Evolutionary conservation across 1,139 yeast species (phyloP), one percentile per base, ranked within the genome.

Genomic region (Zygotorulaspora mrakii): DNA sequence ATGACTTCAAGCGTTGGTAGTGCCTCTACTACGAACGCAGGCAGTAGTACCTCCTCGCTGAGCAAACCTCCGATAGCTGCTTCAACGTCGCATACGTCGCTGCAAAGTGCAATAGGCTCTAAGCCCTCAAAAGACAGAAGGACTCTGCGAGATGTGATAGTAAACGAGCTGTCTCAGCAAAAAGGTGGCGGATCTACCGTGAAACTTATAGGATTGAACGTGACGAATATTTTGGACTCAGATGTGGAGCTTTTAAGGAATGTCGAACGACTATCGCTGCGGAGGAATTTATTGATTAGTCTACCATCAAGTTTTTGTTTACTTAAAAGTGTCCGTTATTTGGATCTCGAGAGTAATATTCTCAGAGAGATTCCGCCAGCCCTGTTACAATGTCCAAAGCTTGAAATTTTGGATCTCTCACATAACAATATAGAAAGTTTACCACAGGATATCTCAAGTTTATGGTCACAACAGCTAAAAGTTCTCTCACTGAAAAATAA

Each of bases 341-440:
- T 85, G 45, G 91, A 85, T 57, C 65, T 85, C 33, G 82, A 83
- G 52, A 70, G 72, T 47, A 85, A 85, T 57, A 59, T 64, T 33
- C 68, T 85, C 30, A 49, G 67, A 2, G 69, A 65, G 35, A 71
- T 85, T 37, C 88, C 94, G 0, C 48, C 55, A 2, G 69, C 70
- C 4, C 51, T 74, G 35, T 46, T 66, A 47, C 55, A 72, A 62
- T 39, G 73, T 71, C 50, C 62, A 53, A 45, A 66, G 6, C 65
- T 85, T 42, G 89, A 82, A 52, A 79, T 80, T 37, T 64, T 85
- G 35, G 94, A 86, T 59, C 62, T 85, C 20, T 79, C 89, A 22
- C 66, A 71, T 31, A 85, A 85, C 56, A 65, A 62, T 33, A 61
- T 82, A 43, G 56, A 65, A 31, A 26, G 55, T 66, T 24, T 71